Conservation (phyloP, 768 basidiomycete species). For the Psilocybe subaeruginosa region DNA sequence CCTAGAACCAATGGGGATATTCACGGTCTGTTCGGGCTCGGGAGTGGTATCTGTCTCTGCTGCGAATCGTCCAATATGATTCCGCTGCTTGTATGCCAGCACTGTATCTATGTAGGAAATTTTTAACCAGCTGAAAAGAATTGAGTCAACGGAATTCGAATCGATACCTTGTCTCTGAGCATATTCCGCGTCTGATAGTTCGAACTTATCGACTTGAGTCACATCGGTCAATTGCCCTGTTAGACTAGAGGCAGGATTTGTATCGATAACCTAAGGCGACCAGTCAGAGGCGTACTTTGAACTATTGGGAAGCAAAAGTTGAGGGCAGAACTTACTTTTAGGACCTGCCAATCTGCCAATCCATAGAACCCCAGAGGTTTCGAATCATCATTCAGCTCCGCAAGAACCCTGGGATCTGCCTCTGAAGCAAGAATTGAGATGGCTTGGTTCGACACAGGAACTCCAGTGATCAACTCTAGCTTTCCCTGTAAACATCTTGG, state of each 20-base stretch:
- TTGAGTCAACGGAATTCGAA: background rate
- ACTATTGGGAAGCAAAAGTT: background rate
- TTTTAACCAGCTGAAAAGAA: background rate
- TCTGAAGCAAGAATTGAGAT: conserved; percentile 68
- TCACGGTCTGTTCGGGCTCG: conserved; percentile 29
- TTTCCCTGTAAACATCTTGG: conserved; percentile 53
- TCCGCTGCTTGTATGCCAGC: conserved; percentile 81
- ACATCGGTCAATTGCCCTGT: conserved; percentile 88
- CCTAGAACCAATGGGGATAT: conserved; percentile 71
- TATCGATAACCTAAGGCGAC: conserved; percentile 63
- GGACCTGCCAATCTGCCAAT: conserved; percentile 73
- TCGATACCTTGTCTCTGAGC: conserved; percentile 72
- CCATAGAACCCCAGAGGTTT: conserved; percentile 77
- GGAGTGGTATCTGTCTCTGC: conserved; percentile 39
- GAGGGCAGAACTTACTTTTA: conserved; percentile 59
- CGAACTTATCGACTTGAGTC: conserved; percentile 90
- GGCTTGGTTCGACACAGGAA: conserved; percentile 71
- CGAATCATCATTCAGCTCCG: conserved; percentile 64
- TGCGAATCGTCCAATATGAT: conserved; percentile 91
- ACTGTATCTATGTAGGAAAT: conserved; percentile 70
- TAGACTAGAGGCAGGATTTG: conserved; percentile 72
- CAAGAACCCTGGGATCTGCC: conserved; percentile 50
- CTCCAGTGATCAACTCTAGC: conserved; percentile 91
- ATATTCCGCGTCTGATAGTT: conserved; percentile 82
- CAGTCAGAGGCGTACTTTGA: background rate